Base-by-base conservation (phyloP, 495 filamentous ascomycete species). In the Annulohypoxylon maeteangense region DNA sequence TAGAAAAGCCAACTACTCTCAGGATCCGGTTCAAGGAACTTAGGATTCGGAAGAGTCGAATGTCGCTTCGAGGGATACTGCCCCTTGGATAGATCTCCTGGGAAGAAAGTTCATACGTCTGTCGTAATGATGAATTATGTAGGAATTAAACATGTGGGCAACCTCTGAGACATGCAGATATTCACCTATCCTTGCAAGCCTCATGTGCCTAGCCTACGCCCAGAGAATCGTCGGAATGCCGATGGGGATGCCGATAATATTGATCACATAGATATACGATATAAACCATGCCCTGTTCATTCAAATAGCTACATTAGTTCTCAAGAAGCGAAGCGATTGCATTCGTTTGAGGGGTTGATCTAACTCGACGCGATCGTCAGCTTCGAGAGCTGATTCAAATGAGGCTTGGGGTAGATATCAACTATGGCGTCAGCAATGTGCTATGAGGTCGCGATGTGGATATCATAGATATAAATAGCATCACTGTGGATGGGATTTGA, bases 371-470 rank as follows among this genome's bases (percentile, higher is more conserved):
- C 4, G 22, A 23, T 55, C 27, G 8, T 54, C 22, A 54, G 31
- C 20, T 63, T 11, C 0, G 1, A 42, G 23, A 31, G 34, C 48
- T 44, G 22, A 54, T 20, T 36, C 29, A 44, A 44, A 44, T 56
- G 36, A n/a, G 48, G 61, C 16, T 55, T 32, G n/a, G 23, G 38
- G 14, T 20, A 53, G 18, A 6, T 34, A 31, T 16, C 0, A n/a
- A 14, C 1, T 38, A 36, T 65, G 62, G 62, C 62, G 62, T 65
- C 62, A 65, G 62, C 62, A 57, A 27, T 32, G 51, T 58, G 29
- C 25, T 18, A 57, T 42, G 29, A 16, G 31, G 34, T 34, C 11
- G 51, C 27, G 53, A 29, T 20, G 31, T 51, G 59, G 59, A 47
- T 60, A 32, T 32, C 2, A 34, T n/a, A 40, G 54, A 57, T 57